A percentile compares a stretch with the other conserved stretches of the same genome.
phyloP scores from a whole-genome alignment of 257 asterid genomes.

The Orobanche coerulescens region DNA sequence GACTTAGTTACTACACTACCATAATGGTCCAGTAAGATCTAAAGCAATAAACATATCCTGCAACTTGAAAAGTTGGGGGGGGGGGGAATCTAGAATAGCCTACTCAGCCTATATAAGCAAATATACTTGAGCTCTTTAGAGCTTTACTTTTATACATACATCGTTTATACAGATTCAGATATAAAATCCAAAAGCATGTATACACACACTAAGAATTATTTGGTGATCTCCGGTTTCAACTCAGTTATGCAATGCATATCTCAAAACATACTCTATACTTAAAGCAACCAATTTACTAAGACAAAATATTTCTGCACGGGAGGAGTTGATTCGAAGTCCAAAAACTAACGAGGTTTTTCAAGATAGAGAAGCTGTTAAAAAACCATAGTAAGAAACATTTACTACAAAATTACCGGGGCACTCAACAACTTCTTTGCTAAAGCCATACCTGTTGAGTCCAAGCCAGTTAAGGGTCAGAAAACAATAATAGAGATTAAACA shows the following conservation, averaged over 20 bases:
- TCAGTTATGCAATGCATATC: background rate
- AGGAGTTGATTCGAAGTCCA: background rate
- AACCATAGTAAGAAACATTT: slow-evolving; percentile 1
- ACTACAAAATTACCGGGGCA: slow-evolving; percentile 65
- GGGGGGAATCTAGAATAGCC: background rate
- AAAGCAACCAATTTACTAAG: background rate
- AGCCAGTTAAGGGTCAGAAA: slow-evolving; percentile 28
- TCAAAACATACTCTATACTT: background rate
- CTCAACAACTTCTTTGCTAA: slow-evolving; percentile 79
- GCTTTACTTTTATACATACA: background rate
- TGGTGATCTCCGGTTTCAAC: background rate
- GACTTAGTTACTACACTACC: background rate
- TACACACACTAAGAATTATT: background rate
- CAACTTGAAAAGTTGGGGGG: background rate
- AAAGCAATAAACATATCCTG: slow-evolving; percentile 1
- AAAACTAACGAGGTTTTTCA: background rate
- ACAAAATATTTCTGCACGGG: background rate
- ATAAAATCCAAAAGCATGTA: background rate
- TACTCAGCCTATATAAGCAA: background rate
- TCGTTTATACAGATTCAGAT: background rate
- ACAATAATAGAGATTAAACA: background rate
- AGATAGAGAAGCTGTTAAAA: slow-evolving; percentile 5
- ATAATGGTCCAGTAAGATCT: background rate
- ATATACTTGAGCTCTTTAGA: background rate
- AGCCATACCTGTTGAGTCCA: slow-evolving; percentile 65